A percentile compares a stretch with the other conserved stretches of the same genome.
Conservation (phyloP, 495 filamentous ascomycete species). For the Mytilinidion resinicola region DNA sequence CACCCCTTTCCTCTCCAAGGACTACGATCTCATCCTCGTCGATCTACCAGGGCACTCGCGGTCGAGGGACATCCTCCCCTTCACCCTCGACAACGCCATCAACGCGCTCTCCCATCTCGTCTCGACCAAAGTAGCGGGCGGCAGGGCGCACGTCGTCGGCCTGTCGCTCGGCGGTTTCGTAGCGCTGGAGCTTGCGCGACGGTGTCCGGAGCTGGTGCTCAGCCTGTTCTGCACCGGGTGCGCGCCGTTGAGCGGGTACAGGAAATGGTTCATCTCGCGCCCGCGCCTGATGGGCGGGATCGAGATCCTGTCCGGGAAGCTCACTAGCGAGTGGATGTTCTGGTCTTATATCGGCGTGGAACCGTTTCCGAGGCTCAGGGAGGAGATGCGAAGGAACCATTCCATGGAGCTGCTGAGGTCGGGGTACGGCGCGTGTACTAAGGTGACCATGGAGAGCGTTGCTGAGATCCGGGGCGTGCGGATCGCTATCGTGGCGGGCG, state of each 20-base stretch:
- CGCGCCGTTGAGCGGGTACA: constrained; percentile 7
- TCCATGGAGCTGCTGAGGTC: constrained; percentile 10
- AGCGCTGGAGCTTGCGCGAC: constrained; percentile 6
- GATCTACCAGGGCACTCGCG: constrained; percentile 8
- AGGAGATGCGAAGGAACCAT: constrained; percentile 9
- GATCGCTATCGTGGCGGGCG: too few relatives aligned
- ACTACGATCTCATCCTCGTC: constrained; percentile 12
- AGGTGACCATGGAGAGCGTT: too few relatives aligned
- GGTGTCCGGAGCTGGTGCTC: constrained; percentile 8
- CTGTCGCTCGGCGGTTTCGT: constrained; percentile 6
- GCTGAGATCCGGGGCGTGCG: too few relatives aligned
- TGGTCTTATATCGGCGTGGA: constrained; percentile 5
- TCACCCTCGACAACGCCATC: constrained; percentile 7
- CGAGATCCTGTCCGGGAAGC: constrained; percentile 6
- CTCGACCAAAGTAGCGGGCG: constrained; percentile 8
- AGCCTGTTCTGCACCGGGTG: constrained; percentile 11
- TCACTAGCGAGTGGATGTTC: constrained; percentile 1
- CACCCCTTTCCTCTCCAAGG: constrained; percentile 11
- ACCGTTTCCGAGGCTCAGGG: constrained; percentile 4
- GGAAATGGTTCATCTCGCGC: constrained; percentile 6
- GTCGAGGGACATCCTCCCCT: constrained; percentile 7
- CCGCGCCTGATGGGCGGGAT: constrained; percentile 6
- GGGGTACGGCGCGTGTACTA: too few relatives aligned
- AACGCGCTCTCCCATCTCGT: constrained; percentile 9
- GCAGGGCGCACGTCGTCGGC: constrained; percentile 10